Evolutionary conservation across 2,329 filamentous ascomycete genomes (phyloP), one percentile per base, ranked within the genome.

Genomic region (Cladosporium colombiae): DNA sequence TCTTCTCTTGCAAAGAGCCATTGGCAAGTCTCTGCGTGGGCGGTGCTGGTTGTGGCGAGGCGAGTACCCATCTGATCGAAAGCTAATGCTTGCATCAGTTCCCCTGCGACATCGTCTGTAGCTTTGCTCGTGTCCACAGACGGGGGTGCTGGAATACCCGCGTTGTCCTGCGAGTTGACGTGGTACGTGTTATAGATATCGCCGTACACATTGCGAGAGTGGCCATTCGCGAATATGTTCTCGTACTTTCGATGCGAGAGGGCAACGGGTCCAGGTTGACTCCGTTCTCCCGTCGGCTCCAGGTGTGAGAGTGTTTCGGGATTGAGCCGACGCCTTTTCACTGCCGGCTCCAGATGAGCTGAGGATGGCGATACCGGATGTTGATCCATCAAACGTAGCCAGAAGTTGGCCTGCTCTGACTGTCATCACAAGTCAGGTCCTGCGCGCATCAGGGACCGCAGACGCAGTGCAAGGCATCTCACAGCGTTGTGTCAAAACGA

Each of bases 1-100:
- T 73, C 64, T 1, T 72, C 55, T 8, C 75, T 74, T 0, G 70
- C 60, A 1, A 81, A 70, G 0, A 83, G 63, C 82, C 81, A 84
- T 53, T 71, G 52, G 50, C 81, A 83, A 2, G 81, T 84, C 21
- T 72, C 72, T 0, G 67, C 68, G n/a, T 80, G 74, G 0, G 77
- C 79, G 0, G 61, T 68, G 46, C 77, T 76, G 64, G 84, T 80
- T 4, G 71, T 78, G 18, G 63, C 61, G 7, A 73, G 74, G 2
- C 81, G 78, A 16, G 74, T 58, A 57, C 81, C 50, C 61, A 64
- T 64, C 4, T 37, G n/a, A 4, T 64, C 61, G 11, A 83, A 83
- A 6, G 23, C 66, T 5, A 82, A 31, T 1, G 66, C 52, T 0
- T 53, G 44, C 31, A 69, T 29, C n/a, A 70, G n/a, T 3, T 3